Base-by-base conservation (phyloP, 2,329 filamentous ascomycete species). In the Davidsoniella virescens region DNA sequence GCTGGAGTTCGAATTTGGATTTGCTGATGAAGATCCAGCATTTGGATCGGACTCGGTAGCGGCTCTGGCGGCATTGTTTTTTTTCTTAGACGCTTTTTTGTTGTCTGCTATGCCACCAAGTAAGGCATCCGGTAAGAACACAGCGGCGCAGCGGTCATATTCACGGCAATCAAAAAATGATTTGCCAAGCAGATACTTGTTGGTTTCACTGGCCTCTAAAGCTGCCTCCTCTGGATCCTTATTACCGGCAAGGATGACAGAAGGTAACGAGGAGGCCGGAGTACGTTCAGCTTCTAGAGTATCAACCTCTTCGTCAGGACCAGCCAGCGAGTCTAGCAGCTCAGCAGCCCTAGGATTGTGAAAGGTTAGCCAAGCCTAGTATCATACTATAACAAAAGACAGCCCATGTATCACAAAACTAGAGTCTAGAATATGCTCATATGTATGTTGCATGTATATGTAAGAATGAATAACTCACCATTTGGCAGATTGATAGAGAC, bases 111-210 rank as follows among this genome's bases (percentile, higher is more conserved):
- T 70, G 54, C 79, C 76, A 26, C 82, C 74, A n/a, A 86, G 73
- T 33, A 85, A 71, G n/a, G 80, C 76, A 55, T 86, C 77, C n/a
- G 86, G 85, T 1, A 94, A 71, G 60, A 94, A 93, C 38, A 93
- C 82, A 47, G 86, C 84, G 26, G 90, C 84, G 63, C 90, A 95
- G 55, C 92, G 84, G 61, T 96, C 90, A 59, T 82, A 96, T 63
- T 98, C 92, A 57, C 86, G 83, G 58, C 87, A 94, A 64, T 96
- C 90, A 62, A 96, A 96, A 57, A 93, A 82, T 0, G 90, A 84
- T 63, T 95, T 95, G 49, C 92, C 90, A 17, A 96, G 72, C 2
- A 96, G 75, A 61, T 90, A 96, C 59, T 80, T 84, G 65, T 82
- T 80, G 33, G 86, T 70, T 64, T 96, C 90, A 58, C 73, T 78